A percentile compares a stretch with the other conserved stretches of the same genome.
Evolutionary conservation across 1,139 yeast genomes (phyloP).

Genomic region (Pichia sp.): DNA sequence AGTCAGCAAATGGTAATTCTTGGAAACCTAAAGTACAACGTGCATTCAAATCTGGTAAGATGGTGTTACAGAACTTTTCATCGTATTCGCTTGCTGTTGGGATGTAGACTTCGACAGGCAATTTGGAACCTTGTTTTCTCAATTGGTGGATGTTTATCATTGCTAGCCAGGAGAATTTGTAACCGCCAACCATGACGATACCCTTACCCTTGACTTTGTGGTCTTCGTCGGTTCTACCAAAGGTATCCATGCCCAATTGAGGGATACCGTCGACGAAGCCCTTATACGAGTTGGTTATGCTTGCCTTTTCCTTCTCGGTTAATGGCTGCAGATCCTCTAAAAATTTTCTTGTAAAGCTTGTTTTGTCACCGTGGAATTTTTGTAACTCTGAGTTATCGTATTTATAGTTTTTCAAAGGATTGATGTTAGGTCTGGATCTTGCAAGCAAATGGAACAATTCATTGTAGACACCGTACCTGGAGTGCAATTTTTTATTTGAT

Average conservation of each 20-base stretch:
- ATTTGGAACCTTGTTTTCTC: slow-evolving; percentile 48
- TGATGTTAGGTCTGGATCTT: slow-evolving; percentile 29
- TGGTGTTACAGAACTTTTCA: slow-evolving; percentile 42
- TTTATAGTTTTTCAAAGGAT: slow-evolving; percentile 28
- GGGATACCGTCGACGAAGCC: slow-evolving; percentile 20
- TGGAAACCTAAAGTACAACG: slow-evolving; percentile 37
- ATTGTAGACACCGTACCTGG: slow-evolving; percentile 7
- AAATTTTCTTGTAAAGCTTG: slow-evolving; percentile 32
- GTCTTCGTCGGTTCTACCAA: slow-evolving; percentile 20
- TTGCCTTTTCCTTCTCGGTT: slow-evolving; percentile 21
- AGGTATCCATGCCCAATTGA: slow-evolving; percentile 19
- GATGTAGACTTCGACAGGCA: slow-evolving; percentile 62
- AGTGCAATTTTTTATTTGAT: background rate
- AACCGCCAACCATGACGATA: slow-evolving; percentile 64
- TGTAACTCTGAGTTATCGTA: slow-evolving; percentile 31
- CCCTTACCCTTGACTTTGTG: slow-evolving; percentile 42
- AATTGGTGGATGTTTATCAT: slow-evolving; percentile 51
- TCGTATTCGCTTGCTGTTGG: slow-evolving; percentile 52
- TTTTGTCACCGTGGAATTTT: slow-evolving; percentile 35
- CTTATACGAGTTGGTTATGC: slow-evolving; percentile 29
- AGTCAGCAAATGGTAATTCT: slow-evolving; percentile 29
- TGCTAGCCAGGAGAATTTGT: slow-evolving; percentile 53
- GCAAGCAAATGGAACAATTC: slow-evolving; percentile 28
- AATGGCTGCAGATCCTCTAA: slow-evolving; percentile 30
- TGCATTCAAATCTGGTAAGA: slow-evolving; percentile 46